Base-by-base conservation (phyloP, 768 basidiomycete genomes). In the Naganishia randhawae region DNA sequence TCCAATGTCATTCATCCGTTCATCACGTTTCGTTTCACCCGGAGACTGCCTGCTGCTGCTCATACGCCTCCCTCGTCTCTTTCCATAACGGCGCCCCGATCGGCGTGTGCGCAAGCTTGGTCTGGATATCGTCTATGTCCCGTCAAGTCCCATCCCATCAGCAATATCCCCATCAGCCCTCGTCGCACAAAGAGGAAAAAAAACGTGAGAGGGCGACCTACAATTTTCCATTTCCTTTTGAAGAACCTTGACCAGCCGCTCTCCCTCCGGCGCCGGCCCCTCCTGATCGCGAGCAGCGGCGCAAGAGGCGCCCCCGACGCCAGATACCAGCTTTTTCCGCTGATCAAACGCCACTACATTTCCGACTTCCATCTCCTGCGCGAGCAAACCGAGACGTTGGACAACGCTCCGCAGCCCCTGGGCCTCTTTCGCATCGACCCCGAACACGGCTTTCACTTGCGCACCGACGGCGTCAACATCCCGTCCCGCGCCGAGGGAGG, bases 221-320 rank as follows among this genome's bases (percentile, higher is more conserved):
- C 57, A 25, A 41, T 41, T 61, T 25, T 61, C 57, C 57, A 61
- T 61, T 22, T 61, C 57, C 57, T 61, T 61, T 29, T 61, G 41
- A n/a, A 61, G 27, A 2, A 61, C 13, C 37, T n/a, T n/a, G 3
- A 61, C 29, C 22, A 61, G 33, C 57, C 27, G 37, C 22, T 61
- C 57, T 9, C 57, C 57, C 22, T 61, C 57, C 39, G n/a, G n/a
- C n/a, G n/a, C n/a, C n/a, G n/a, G n/a, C n/a, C 11, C 4, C 25
- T 35, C n/a, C 14, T 27, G 13, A 14, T 41, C 10, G 22, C 32
- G 10, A 25, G 22, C 17, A 10, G 19, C 57, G 25, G n/a, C 39
- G 25, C 57, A 6, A 19, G 8, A 17, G 32, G 31, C 31, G 17
- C 57, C 25, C 57, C 57, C n/a, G 1, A 25, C 57, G 27, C 37